These are phyloP conservation scores for Wallacemonas sp. DNA, from an alignment of 208 protist genomes.

Conservation along the genomic window DNA sequence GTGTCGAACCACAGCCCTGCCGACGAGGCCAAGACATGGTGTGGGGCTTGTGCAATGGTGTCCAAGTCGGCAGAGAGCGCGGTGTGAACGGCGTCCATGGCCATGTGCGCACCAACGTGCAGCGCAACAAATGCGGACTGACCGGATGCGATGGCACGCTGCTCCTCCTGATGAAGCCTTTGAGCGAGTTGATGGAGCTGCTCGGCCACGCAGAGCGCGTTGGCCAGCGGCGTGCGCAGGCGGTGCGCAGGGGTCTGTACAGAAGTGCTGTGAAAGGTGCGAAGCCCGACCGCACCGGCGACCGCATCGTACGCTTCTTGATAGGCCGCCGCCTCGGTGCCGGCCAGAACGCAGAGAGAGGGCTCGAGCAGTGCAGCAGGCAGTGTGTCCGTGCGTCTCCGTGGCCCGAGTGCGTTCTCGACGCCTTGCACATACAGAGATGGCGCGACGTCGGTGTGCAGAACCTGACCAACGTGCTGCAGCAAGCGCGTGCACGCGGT, in stretches of 20 bases:
- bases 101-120: background rate
- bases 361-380: background rate
- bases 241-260: background rate
- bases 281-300: background rate
- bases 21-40: background rate
- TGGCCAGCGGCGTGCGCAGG: background rate
- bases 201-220: background rate
- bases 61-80: background rate
- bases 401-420: background rate
- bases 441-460: background rate
- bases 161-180: background rate
- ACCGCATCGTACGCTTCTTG: background rate
- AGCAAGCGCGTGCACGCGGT: background rate
- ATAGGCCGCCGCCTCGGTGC: background rate
- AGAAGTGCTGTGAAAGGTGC: background rate
- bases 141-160: background rate
- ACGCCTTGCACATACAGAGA: background rate
- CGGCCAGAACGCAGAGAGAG: background rate
- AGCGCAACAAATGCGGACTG: background rate
- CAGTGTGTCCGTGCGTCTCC: background rate
- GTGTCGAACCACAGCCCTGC: slow-evolving; percentile 8
- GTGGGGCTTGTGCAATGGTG: background rate
- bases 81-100: background rate
- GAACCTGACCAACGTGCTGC: background rate
- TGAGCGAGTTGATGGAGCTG: background rate